phyloP scores from a whole-genome alignment of 257 asterid species.

The Solanum pimpinellifolium region DNA sequence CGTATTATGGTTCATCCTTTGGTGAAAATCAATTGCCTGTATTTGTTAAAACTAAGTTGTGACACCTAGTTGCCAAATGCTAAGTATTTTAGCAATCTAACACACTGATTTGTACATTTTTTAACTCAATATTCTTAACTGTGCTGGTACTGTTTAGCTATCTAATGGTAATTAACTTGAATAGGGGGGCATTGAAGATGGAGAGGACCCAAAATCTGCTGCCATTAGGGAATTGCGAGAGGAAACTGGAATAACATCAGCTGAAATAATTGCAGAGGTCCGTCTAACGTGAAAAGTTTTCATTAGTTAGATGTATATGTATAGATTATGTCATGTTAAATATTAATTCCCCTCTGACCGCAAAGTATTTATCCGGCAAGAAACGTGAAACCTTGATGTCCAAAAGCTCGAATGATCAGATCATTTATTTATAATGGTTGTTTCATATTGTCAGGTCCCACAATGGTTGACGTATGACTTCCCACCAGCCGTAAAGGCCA shows the following conservation, averaged over 20 bases:
- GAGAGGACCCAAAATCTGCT: slow-evolving; percentile 89
- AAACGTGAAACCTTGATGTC: not conserved
- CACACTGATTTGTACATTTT: not conserved
- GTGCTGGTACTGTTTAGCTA: not conserved
- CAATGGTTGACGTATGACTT: slow-evolving; percentile 90
- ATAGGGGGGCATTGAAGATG: slow-evolving; percentile 95
- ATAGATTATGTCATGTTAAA: not conserved
- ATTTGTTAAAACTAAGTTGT: not conserved
- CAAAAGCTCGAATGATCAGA: not conserved
- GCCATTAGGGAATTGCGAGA: slow-evolving; percentile 84
- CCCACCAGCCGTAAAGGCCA: slow-evolving; percentile 94
- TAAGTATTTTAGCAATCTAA: not conserved
- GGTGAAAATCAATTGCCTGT: not conserved
- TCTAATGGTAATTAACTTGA: not conserved
- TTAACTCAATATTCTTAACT: not conserved
- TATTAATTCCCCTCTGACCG: not conserved
- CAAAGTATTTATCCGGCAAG: not conserved
- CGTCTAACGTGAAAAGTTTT: slow-evolving; percentile 4
- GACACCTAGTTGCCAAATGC: not conserved
- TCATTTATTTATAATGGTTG: not conserved
- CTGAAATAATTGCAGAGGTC: slow-evolving; percentile 84
- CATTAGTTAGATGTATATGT: not conserved
- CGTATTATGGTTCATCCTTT: not conserved
- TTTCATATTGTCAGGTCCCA: slow-evolving; percentile 52
- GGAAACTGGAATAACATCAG: slow-evolving; percentile 92